Base-by-base conservation (phyloP, 495 filamentous ascomycete species). In the Xanthoparmelia taractica region DNA sequence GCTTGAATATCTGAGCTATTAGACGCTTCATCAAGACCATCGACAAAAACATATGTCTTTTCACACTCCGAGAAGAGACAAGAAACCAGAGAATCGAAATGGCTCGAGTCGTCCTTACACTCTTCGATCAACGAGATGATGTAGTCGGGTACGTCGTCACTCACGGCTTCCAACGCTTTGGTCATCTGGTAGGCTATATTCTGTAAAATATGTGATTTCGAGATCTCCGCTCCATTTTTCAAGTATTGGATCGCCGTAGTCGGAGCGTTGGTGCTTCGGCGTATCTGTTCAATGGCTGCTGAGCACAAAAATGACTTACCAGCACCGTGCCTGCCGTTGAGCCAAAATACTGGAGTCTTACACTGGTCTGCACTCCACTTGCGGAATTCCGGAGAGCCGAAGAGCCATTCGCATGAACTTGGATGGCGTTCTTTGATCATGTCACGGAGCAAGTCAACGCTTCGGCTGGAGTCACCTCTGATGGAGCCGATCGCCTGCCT, bases 351-450 rank as follows among this genome's bases (percentile, higher is more conserved):
- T 45, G 41, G 41, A 3, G 41, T 23, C 20, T 45, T 20, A 20
- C 41, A 45, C 23, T 45, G 17, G 8, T 45, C 18, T 17, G 41
- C 41, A 4, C 18, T n/a, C 41, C 41, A 45, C 41, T 8, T 45
- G 20, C 23, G 41, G 23, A 45, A 45, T 8, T 45, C 41, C 23
- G 41, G 41, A 45, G 41, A 45, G 23, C 23, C 41, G 41, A 45
- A 45, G 18, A 45, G 41, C 41, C 41, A 45, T 45, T 45, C 18
- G 23, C 41, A n/a, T n/a, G 41, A 45, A 20, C 41, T 45, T 45
- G 41, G 41, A 45, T 45, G 41, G 41, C 41, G 41, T 20, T 45
- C 41, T 45, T 45, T 45, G 41, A 45, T n/a, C 41, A 45, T 45
- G 4, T 45, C 18, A 45, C 41, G 41, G 23, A 45, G 41, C 41